Evolutionary conservation across 495 filamentous ascomycete genomes (phyloP).

Genomic region (Penicillium roqueforti): DNA sequence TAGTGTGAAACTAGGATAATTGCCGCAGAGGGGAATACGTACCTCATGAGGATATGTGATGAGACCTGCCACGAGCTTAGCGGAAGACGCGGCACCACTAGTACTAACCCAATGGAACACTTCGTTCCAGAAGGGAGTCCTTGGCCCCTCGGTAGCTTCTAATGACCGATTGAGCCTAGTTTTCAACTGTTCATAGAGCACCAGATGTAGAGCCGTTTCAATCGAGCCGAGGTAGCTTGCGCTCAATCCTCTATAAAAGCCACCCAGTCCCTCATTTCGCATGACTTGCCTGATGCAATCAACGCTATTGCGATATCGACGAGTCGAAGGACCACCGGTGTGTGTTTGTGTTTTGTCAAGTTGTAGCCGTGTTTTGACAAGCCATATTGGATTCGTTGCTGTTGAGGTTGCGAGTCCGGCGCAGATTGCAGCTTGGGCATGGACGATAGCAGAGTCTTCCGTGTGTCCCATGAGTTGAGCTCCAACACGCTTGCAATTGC

Average conservation of each 20-base stretch:
- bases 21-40: conserved; percentile 19
- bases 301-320: conserved; percentile 74
- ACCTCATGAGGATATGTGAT: conserved; percentile 89
- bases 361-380: conserved; percentile 85
- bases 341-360: conserved; percentile 71
- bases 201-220: conserved; percentile 83
- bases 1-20: conserved; percentile 10
- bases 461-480: conserved; percentile 61
- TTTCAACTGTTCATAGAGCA: conserved; percentile 85
- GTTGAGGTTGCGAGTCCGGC: conserved; percentile 80
- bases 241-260: conserved; percentile 80
- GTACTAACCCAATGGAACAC: conserved; percentile 34
- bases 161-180: conserved; percentile 55
- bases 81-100: conserved; percentile 72
- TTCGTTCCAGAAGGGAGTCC: conserved; percentile 27
- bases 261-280: conserved; percentile 68
- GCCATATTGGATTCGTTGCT: conserved; percentile 89
- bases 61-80: conserved; percentile 75
- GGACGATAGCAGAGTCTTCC: conserved; percentile 64
- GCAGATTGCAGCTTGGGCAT: conserved; percentile 65
- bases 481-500: conserved; percentile 77
- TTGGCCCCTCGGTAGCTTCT: conserved; percentile 26
- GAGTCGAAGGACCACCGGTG: conserved; percentile 36
- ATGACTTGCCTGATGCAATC: conserved; percentile 77
- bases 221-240: conserved; percentile 83